Evolutionary conservation across 768 basidiomycete species (phyloP).

Genomic region (Collybia sordida): DNA sequence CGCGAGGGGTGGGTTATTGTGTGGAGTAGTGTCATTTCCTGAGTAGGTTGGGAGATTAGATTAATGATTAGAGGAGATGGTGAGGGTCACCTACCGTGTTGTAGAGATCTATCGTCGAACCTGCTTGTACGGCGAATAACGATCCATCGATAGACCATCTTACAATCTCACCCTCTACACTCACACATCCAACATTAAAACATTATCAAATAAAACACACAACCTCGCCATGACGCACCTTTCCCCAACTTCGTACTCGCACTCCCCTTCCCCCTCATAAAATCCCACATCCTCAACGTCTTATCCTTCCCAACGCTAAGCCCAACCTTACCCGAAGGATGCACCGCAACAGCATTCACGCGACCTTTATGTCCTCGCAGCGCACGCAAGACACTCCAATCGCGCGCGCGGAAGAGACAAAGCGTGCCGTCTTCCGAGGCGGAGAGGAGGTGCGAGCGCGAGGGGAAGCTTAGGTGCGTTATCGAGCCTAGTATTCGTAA

Average conservation of each 20-base stretch:
- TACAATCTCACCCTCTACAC: conserved; percentile 86
- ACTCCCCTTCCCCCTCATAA: conserved; percentile 90
- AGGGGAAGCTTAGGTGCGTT: conserved; percentile 83
- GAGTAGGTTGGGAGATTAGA: conserved; percentile 4
- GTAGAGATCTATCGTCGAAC: conserved; percentile 79
- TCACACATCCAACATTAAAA: background rate
- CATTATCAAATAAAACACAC: background rate
- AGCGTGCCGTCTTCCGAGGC: conserved; percentile 93
- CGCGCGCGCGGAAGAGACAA: conserved; percentile 87
- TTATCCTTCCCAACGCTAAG: conserved; percentile 89
- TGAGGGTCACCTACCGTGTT: conserved; percentile 52
- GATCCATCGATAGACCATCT: conserved; percentile 81
- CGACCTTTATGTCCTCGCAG: conserved; percentile 94
- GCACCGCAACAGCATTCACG: conserved; percentile 87
- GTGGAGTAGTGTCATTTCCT: conserved; percentile 81
- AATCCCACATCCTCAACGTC: conserved; percentile 96
- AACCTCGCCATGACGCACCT: conserved; percentile 55
- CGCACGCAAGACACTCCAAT: conserved; percentile 87
- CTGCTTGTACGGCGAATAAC: conserved; percentile 77
- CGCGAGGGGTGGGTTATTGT: conserved; percentile 77
- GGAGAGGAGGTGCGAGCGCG: conserved; percentile 86
- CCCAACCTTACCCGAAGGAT: conserved; percentile 90
- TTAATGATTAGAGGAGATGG: no score
- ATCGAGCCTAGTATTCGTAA: no score
- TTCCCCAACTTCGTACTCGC: conserved; percentile 89